Evolutionary conservation across 768 basidiomycete genomes (phyloP).

Genomic region (Amanita phalloides): DNA sequence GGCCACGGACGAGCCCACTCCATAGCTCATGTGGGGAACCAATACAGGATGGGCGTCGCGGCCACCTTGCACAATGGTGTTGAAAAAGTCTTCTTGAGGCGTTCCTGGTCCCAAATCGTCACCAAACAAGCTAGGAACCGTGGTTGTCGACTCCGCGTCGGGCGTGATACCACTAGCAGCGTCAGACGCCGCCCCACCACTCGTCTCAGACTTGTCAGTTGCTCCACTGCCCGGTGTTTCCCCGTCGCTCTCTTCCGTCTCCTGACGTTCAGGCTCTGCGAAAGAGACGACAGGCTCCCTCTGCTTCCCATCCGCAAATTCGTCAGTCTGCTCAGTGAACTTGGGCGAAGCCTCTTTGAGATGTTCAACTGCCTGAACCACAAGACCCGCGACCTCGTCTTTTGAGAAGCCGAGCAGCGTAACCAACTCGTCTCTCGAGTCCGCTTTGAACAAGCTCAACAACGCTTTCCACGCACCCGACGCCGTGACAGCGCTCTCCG

Average conservation of each 20-base stretch:
- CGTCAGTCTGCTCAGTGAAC: slow-evolving; percentile 26
- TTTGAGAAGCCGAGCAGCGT: slow-evolving; percentile 90
- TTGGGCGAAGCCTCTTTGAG: slow-evolving; percentile 39
- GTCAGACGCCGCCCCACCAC: slow-evolving; percentile 53
- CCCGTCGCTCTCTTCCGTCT: slow-evolving; percentile 23
- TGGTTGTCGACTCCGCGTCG: slow-evolving; percentile 74
- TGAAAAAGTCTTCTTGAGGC: slow-evolving; percentile 83
- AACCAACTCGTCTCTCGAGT: slow-evolving; percentile 86
- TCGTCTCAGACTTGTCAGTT: slow-evolving; percentile 63
- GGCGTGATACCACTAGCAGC: slow-evolving; percentile 41
- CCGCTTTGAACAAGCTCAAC: slow-evolving; percentile 77
- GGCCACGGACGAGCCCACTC: slow-evolving; percentile 82
- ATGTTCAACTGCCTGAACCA: slow-evolving; percentile 68
- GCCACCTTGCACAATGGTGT: slow-evolving; percentile 46
- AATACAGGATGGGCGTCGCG: slow-evolving; percentile 31
- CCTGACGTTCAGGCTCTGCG: slow-evolving; percentile 58
- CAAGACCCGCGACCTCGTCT: slow-evolving; percentile 65
- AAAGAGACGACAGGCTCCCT: slow-evolving; percentile 80
- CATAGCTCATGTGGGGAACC: slow-evolving; percentile 74
- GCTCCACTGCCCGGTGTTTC: slow-evolving; percentile 22
- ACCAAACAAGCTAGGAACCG: slow-evolving; percentile 80
- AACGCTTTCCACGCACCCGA: slow-evolving; percentile 79
- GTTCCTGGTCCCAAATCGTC: slow-evolving; percentile 60
- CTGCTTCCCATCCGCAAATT: slow-evolving; percentile 30
- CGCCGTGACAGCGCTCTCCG: slow-evolving; percentile 14